Evolutionary conservation across 2,329 filamentous ascomycete species (phyloP).

Genomic region (Cladosporium cucumerinum): DNA sequence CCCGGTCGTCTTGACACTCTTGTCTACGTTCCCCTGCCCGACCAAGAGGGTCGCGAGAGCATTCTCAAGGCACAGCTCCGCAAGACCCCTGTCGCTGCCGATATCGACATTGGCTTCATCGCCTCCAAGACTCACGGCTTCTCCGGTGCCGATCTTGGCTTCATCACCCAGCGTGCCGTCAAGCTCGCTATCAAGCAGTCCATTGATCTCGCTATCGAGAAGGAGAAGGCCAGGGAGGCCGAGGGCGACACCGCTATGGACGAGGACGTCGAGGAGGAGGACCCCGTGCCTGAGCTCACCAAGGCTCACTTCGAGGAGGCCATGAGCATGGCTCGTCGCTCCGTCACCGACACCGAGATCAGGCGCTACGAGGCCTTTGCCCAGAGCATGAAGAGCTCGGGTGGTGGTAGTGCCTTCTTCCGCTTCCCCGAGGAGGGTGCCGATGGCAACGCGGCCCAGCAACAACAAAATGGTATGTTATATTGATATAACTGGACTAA

Average conservation of each 20-base stretch:
- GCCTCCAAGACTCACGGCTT: conserved; percentile 97
- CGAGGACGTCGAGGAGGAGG: conserved; percentile 68
- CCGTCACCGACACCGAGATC: conserved; percentile 95
- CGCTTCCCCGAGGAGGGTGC: conserved; percentile 73
- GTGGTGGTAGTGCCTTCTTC: conserved; percentile 87
- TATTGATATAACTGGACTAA: conserved; percentile 25
- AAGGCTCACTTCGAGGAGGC: conserved; percentile 98
- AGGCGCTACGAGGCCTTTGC: conserved; percentile 97
- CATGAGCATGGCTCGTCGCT: conserved; percentile 90
- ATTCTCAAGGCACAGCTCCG: conserved; percentile 95
- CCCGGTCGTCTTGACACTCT: conserved; percentile 97
- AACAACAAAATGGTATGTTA: conserved; percentile 39
- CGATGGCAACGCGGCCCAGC: conserved; percentile 35
- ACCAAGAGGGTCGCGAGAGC: conserved; percentile 81
- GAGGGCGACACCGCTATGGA: conserved; percentile 74
- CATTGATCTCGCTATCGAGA: conserved; percentile 84
- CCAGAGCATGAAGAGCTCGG: conserved; percentile 98
- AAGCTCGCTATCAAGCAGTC: conserved; percentile 99
- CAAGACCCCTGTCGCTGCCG: conserved; percentile 87
- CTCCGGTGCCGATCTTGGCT: conserved; percentile 98
- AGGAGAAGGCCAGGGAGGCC: conserved; percentile 82
- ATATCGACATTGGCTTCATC: conserved; percentile 88
- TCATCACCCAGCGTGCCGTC: conserved; percentile 97
- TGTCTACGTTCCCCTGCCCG: conserved; percentile 95
- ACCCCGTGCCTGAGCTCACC: conserved; percentile 92